These are phyloP conservation scores for Tulasnella sp. DNA, from an alignment of 768 basidiomycete genomes.

Conservation along the genomic window DNA sequence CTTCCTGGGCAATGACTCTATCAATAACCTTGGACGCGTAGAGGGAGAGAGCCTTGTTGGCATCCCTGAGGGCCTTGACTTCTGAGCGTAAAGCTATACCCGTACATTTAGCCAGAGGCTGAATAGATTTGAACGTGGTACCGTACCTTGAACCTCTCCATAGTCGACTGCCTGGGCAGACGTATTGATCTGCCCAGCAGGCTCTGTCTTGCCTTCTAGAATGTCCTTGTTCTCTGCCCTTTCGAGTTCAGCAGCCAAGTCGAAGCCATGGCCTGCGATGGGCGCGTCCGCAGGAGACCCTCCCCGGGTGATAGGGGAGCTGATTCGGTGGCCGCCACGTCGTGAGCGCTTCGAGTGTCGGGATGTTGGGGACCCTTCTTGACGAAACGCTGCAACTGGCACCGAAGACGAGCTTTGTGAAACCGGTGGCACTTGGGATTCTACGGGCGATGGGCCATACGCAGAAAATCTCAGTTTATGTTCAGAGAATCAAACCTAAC, in stretches of 20 bases:
- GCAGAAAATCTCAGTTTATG: neutral
- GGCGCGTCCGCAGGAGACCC: slow-evolving; percentile 82
- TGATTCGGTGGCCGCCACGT: slow-evolving; percentile 38
- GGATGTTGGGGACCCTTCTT: slow-evolving; percentile 31
- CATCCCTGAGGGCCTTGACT: slow-evolving; percentile 87
- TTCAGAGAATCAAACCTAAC: too few relatives aligned
- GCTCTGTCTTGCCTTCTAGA: slow-evolving; percentile 42
- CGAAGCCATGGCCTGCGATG: slow-evolving; percentile 80
- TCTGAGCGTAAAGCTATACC: slow-evolving; percentile 60
- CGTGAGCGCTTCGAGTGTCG: slow-evolving; percentile 44
- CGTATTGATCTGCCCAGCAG: neutral
- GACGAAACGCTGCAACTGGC: too few relatives aligned
- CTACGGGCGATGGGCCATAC: neutral
- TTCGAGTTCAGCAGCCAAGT: slow-evolving; percentile 85
- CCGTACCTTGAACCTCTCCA: slow-evolving; percentile 16
- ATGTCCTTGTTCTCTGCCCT: slow-evolving; percentile 86
- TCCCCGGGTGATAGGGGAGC: slow-evolving; percentile 42
- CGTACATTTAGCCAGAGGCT: slow-evolving; percentile 34
- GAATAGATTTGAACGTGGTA: neutral
- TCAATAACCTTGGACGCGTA: slow-evolving; percentile 98
- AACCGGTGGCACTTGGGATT: neutral
- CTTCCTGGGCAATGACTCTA: slow-evolving; percentile 91
- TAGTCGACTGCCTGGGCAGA: neutral
- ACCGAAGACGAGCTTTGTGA: neutral
- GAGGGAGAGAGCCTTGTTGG: slow-evolving; percentile 88